Percentiles rank a stretch among this genome's conserved stretches.
Conservation (phyloP, 257 asterid genomes). For the Perilla frutescens region DNA sequence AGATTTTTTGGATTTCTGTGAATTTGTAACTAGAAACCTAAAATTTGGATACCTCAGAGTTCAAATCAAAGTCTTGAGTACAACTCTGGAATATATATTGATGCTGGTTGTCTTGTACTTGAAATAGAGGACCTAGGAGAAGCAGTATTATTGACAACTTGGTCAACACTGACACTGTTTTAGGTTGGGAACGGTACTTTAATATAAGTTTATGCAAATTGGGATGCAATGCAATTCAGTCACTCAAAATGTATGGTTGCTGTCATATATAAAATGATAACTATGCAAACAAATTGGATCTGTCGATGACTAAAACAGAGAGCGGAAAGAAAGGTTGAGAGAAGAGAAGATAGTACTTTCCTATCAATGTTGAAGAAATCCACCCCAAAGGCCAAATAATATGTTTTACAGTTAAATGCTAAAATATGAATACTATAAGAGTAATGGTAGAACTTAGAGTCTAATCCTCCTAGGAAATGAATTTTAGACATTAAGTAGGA, state of each 20-base stretch:
- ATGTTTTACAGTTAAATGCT: background rate
- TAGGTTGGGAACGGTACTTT: background rate
- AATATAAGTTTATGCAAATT: conserved; percentile 15
- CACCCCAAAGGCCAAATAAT: background rate
- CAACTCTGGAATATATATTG: background rate
- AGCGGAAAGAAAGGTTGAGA: background rate
- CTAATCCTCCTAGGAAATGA: background rate
- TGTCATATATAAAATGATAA: background rate
- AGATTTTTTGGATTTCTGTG: background rate
- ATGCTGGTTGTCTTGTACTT: background rate
- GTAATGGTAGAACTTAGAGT: background rate
- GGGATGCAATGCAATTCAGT: background rate
- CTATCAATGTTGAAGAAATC: conserved; percentile 21
- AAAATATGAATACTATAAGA: background rate
- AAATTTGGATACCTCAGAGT: background rate
- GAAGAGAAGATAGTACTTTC: background rate
- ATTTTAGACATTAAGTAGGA: background rate
- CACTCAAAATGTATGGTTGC: background rate
- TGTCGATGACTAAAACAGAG: background rate
- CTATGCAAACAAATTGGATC: background rate
- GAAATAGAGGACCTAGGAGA: too few relatives aligned
- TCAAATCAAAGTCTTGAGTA: background rate
- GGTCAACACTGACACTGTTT: conserved; percentile 3
- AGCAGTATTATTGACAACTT: background rate
- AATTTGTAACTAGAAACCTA: background rate